phyloP scores from a whole-genome alignment of 2,329 filamentous ascomycete genomes.

The Incumbomyces delicatus region DNA sequence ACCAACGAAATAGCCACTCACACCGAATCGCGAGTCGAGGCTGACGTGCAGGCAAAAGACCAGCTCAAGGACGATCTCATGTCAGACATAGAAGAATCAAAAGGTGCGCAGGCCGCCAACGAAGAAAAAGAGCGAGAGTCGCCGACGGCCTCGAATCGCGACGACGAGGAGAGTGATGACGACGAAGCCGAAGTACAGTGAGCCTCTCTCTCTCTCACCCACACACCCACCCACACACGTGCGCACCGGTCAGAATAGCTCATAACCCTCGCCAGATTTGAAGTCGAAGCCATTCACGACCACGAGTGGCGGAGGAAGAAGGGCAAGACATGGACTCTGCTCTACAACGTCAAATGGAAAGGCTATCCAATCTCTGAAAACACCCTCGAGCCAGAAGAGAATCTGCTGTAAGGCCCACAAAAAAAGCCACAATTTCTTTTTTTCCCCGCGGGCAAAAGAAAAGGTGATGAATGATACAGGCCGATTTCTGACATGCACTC shows the following conservation, averaged over 20 bases:
- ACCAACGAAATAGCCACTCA: not conserved
- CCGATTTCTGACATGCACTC: not conserved
- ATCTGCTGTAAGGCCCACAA: slow-evolving; percentile 27
- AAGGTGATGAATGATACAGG: no score
- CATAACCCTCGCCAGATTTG: slow-evolving; percentile 24
- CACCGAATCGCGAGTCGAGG: slow-evolving; percentile 1
- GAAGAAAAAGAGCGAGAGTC: slow-evolving; percentile 22
- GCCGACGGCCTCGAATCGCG: not conserved
- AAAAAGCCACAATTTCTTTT: slow-evolving; percentile 9
- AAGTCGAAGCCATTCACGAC: slow-evolving; percentile 31
- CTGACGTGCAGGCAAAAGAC: slow-evolving; percentile 9
- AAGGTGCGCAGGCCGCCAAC: slow-evolving; percentile 21
- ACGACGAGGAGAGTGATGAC: slow-evolving; percentile 13
- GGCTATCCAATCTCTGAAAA: slow-evolving; percentile 36
- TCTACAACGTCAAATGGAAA: slow-evolving; percentile 39
- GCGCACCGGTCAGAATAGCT: no score
- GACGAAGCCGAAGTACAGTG: slow-evolving; percentile 7
- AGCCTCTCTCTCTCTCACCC: no score
- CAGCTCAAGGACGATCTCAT: slow-evolving; percentile 15
- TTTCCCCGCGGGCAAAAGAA: no score
- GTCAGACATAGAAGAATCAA: slow-evolving; percentile 22
- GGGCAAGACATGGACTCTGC: slow-evolving; percentile 14
- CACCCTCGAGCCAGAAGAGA: slow-evolving; percentile 38
- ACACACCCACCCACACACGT: no score
- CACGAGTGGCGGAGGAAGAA: slow-evolving; percentile 25